Evolutionary conservation across 805 yeast genomes (phyloP).

Genomic region (Henningerozyma blattae): DNA sequence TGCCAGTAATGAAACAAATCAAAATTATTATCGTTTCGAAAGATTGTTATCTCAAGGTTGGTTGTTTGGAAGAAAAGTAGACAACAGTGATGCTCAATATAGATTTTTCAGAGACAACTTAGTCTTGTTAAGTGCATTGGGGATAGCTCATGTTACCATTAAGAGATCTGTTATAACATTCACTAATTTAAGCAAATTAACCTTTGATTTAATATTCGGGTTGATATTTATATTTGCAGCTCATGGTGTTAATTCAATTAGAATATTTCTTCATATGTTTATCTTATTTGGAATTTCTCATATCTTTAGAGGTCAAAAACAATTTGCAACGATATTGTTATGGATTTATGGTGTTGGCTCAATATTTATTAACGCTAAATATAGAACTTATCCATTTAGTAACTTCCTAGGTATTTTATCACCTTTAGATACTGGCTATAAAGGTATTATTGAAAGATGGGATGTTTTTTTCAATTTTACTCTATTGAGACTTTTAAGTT

Average conservation of each 20-base stretch:
- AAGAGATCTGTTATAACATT: constrained; percentile 27
- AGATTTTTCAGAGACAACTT: constrained; percentile 77
- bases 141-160: constrained; percentile 39
- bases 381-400: constrained; percentile 42
- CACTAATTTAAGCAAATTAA: constrained; percentile 29
- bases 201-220: constrained; percentile 70
- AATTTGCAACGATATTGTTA: constrained; percentile 31
- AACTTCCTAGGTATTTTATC: constrained; percentile 29
- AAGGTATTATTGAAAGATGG: constrained; percentile 84
- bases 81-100: constrained; percentile 86
- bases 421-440: constrained; percentile 46
- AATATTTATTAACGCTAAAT: constrained; percentile 65
- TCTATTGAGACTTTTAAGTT: constrained; percentile 71
- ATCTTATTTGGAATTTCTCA: constrained; percentile 32
- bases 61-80: constrained; percentile 83
- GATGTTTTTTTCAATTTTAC: constrained; percentile 92
- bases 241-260: constrained; percentile 68
- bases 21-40: constrained; percentile 55
- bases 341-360: constrained; percentile 79
- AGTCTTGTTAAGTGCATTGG: constrained; percentile 43
- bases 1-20: constrained; percentile 63
- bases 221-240: constrained; percentile 52
- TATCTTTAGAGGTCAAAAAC: constrained; percentile 19
- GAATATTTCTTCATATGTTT: constrained; percentile 45
- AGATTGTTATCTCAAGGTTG: constrained; percentile 67